Evolutionary conservation across 495 filamentous ascomycete species (phyloP).

Genomic region (Pseudotulostoma volvatum): DNA sequence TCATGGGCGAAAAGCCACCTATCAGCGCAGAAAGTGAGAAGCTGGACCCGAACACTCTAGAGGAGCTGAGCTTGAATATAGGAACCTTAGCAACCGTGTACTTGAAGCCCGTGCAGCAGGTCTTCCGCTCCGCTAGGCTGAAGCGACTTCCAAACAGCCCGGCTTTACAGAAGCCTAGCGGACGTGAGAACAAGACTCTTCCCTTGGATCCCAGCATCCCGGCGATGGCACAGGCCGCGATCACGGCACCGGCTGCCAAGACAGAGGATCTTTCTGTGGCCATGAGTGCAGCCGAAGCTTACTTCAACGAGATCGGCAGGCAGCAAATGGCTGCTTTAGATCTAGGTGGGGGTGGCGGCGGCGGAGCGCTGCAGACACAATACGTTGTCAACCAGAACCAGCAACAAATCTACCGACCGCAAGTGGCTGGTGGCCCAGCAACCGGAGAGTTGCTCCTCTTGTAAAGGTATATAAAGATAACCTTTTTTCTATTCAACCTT

Average conservation of each 20-base stretch:
- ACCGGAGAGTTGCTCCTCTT: conserved; percentile 34
- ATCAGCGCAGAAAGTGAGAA: conserved; percentile 96
- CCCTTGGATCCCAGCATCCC: conserved; percentile 6
- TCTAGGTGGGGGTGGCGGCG: conserved; percentile 28
- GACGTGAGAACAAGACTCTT: conserved; percentile 27
- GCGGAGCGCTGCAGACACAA: conserved; percentile 26
- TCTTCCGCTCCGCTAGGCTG: conserved; percentile 83
- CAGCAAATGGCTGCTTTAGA: conserved; percentile 56
- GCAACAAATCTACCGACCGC: conserved; percentile 35
- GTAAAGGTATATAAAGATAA: too few relatives aligned
- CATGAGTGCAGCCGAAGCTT: conserved; percentile 67
- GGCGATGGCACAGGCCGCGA: conserved; percentile 13
- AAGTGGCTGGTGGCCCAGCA: conserved; percentile 29
- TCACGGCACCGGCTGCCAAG: conserved; percentile 7
- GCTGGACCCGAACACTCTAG: conserved; percentile 75
- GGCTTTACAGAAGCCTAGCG: conserved; percentile 57
- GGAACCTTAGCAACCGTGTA: conserved; percentile 96
- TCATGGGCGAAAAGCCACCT: conserved; percentile 93
- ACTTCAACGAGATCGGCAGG: conserved; percentile 58
- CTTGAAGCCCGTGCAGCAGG: conserved; percentile 90
- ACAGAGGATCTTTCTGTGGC: conserved; percentile 44
- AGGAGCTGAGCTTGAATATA: conserved; percentile 94
- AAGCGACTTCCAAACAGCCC: conserved; percentile 63
- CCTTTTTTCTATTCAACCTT: too few relatives aligned
- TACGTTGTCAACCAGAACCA: conserved; percentile 40